Evolutionary conservation across 2,329 filamentous ascomycete species (phyloP).

Genomic region (Fusarium oligoseptatum): DNA sequence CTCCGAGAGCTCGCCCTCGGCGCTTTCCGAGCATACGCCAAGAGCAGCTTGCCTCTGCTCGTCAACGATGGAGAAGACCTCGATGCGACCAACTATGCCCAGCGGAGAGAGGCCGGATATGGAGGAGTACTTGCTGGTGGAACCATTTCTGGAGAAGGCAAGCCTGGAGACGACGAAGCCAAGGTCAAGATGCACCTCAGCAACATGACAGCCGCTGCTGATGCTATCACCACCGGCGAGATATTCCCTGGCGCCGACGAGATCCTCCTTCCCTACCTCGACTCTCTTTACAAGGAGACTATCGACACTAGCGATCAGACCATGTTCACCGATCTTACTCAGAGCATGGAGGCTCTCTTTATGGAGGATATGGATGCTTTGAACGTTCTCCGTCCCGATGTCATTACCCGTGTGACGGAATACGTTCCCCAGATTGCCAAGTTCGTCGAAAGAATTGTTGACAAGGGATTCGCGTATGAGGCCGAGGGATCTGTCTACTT

Average conservation of each 20-base stretch:
- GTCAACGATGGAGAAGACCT: slow-evolving; percentile 58
- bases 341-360: slow-evolving; percentile 89
- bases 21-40: slow-evolving; percentile 69
- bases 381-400: slow-evolving; percentile 86
- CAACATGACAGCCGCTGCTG: slow-evolving; percentile 66
- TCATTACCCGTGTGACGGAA: slow-evolving; percentile 90
- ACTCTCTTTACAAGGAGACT: slow-evolving; percentile 74
- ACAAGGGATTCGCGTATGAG: slow-evolving; percentile 89
- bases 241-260: slow-evolving; percentile 71
- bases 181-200: slow-evolving; percentile 92
- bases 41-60: slow-evolving; percentile 67
- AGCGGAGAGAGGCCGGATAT: slow-evolving; percentile 66
- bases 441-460: slow-evolving; percentile 85
- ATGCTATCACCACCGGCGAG: slow-evolving; percentile 61
- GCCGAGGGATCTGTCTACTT: slow-evolving; percentile 93
- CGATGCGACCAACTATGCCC: slow-evolving; percentile 63
- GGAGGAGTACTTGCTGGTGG: slow-evolving; percentile 67
- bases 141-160: slow-evolving; percentile 68
- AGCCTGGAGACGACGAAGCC: slow-evolving; percentile 81
- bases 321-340: slow-evolving; percentile 89
- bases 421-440: slow-evolving; percentile 88
- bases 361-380: slow-evolving; percentile 88
- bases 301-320: slow-evolving; percentile 73
- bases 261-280: slow-evolving; percentile 85
- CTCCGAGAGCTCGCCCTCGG: slow-evolving; percentile 61